Evolutionary conservation across 257 asterid genomes (phyloP).

Genomic region (Penstemon eatonii): DNA sequence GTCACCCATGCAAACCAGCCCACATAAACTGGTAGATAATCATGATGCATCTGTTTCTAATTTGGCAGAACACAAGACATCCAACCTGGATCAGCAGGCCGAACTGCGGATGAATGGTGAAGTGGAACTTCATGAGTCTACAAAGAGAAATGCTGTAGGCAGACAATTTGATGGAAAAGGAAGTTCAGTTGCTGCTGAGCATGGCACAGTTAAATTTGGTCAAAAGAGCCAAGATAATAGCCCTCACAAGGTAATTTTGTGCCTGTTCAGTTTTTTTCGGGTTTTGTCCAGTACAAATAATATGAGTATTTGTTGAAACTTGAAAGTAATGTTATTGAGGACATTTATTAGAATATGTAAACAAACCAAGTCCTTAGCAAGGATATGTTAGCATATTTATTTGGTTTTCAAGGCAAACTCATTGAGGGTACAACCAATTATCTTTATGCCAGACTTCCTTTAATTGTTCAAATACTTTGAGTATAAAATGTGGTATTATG

Average conservation of each 20-base stretch:
- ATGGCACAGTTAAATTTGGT: conserved; percentile 51
- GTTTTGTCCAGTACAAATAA: background rate
- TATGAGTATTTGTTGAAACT: background rate
- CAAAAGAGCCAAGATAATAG: conserved; percentile 53
- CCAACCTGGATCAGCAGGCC: conserved; percentile 44
- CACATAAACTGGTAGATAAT: conserved; percentile 39
- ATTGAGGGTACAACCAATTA: background rate
- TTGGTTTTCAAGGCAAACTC: background rate
- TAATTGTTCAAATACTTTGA: too few species aligned
- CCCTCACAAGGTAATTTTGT: conserved; percentile 61
- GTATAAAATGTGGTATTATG: too few species aligned
- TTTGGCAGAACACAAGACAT: conserved; percentile 34
- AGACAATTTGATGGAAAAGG: conserved; percentile 55
- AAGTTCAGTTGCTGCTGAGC: conserved; percentile 47
- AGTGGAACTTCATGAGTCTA: conserved; percentile 47
- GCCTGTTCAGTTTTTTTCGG: conserved; percentile 20
- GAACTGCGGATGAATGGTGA: conserved; percentile 54
- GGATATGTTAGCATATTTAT: background rate
- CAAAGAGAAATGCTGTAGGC: conserved; percentile 37
- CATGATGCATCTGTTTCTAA: conserved; percentile 42
- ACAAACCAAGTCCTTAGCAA: background rate
- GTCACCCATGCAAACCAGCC: conserved; percentile 38
- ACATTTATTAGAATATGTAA: background rate
- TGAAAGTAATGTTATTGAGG: background rate
- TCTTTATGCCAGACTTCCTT: background rate